Percentiles rank a stretch among this genome's conserved stretches.
Evolutionary conservation across 768 basidiomycete genomes (phyloP).

Genomic region (Tephrocybe sp.): DNA sequence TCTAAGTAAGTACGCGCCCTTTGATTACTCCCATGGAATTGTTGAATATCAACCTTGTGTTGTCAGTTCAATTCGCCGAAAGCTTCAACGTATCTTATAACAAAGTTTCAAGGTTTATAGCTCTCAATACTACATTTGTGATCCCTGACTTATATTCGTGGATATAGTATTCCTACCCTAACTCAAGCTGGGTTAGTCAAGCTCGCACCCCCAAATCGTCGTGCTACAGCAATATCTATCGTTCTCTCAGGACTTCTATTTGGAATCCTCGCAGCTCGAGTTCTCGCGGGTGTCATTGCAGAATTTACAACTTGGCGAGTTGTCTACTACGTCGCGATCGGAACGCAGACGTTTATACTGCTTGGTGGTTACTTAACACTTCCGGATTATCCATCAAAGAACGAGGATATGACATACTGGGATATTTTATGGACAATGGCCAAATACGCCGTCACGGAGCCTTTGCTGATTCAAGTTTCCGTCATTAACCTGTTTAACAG

Average conservation of each 20-base stretch:
- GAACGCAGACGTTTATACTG: conserved; percentile 59
- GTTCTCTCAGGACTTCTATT: conserved; percentile 71
- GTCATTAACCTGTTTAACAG: conserved; percentile 63
- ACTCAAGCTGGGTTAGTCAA: conserved; percentile 57
- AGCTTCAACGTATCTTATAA: conserved; percentile 34
- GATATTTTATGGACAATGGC: conserved; percentile 74
- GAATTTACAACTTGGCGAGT: conserved; percentile 72
- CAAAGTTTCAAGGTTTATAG: conserved; percentile 35
- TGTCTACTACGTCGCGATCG: conserved; percentile 76
- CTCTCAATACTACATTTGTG: not conserved
- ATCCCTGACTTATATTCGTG: not conserved
- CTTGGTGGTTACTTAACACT: conserved; percentile 58
- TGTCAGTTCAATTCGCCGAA: conserved; percentile 37
- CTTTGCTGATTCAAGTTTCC: conserved; percentile 66
- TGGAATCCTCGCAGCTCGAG: conserved; percentile 71
- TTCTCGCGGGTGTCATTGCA: conserved; percentile 71
- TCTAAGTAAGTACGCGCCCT: not conserved
- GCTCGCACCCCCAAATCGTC: conserved; percentile 67
- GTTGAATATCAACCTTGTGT: not conserved
- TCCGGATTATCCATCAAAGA: conserved; percentile 82
- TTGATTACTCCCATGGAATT: not conserved
- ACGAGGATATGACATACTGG: conserved; percentile 59
- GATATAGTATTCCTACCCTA: conserved; percentile 59
- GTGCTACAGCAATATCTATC: conserved; percentile 74
- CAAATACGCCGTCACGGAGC: conserved; percentile 73